A percentile compares a stretch with the other conserved stretches of the same genome.
Evolutionary conservation across 192 early-diverging fungal species (phyloP).

Genomic region (Coemansia javaensis): DNA sequence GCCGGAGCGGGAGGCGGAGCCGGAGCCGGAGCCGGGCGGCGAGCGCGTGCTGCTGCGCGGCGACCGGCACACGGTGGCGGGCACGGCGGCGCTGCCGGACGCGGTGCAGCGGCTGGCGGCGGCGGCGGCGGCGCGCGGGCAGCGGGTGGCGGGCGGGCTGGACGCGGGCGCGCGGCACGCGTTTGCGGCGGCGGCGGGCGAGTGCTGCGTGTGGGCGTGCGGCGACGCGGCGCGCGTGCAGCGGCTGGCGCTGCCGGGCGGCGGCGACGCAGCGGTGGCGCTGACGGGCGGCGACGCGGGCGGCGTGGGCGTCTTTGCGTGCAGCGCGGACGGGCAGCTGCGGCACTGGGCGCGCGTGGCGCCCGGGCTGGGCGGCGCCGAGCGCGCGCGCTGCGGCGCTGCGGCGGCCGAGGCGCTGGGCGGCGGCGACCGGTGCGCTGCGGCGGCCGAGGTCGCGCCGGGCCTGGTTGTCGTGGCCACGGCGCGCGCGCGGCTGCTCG

Average conservation of each 20-base stretch:
- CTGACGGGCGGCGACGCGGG: not conserved
- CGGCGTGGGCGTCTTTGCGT: slow-evolving; percentile 36
- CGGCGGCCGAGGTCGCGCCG: slow-evolving; percentile 12
- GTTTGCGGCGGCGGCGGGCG: slow-evolving; percentile 20
- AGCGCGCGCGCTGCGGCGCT: slow-evolving; percentile 6
- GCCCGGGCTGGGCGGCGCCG: slow-evolving; percentile 42
- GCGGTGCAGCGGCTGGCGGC: slow-evolving; percentile 7
- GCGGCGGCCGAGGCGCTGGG: slow-evolving; percentile 2
- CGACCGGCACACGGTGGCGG: slow-evolving; percentile 31
- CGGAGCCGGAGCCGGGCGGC: not conserved
- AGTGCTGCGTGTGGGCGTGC: slow-evolving; percentile 36
- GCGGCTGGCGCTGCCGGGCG: slow-evolving; percentile 27
- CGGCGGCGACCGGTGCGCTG: slow-evolving; percentile 15
- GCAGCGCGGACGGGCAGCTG: slow-evolving; percentile 26
- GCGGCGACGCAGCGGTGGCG: slow-evolving; percentile 4
- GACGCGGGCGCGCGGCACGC: slow-evolving; percentile 17
- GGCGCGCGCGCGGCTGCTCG: slow-evolving; percentile 19
- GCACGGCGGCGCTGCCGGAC: slow-evolving; percentile 16
- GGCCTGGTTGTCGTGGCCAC: slow-evolving; percentile 31
- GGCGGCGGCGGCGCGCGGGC: not conserved
- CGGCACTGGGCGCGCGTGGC: slow-evolving; percentile 50
- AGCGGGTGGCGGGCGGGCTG: slow-evolving; percentile 12
- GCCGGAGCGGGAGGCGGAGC: too few species aligned
- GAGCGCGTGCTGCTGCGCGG: slow-evolving; percentile 13
- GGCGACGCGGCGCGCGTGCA: slow-evolving; percentile 6